A percentile compares a stretch with the other conserved stretches of the same genome.
Evolutionary conservation across 345 rosid genomes (phyloP).

Genomic region (Hevea brasiliensis): DNA sequence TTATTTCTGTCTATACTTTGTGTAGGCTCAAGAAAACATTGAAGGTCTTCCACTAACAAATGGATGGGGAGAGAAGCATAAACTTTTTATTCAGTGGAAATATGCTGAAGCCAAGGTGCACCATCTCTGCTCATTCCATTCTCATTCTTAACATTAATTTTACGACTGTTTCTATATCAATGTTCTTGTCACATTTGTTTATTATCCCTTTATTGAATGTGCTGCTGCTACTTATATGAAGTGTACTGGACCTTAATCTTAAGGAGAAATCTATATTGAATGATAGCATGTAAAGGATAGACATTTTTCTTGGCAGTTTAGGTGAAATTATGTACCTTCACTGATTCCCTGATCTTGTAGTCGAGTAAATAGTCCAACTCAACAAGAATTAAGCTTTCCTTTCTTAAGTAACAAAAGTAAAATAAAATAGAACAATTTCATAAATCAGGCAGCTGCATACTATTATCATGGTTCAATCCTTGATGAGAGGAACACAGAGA

Average conservation of each 20-base stretch:
- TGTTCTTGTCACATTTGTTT: background rate
- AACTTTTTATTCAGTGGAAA: conserved; percentile 14
- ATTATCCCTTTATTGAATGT: background rate
- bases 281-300: conserved; percentile 2
- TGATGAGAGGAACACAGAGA: conserved; percentile 4
- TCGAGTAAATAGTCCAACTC: too few relatives aligned
- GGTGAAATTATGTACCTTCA: background rate
- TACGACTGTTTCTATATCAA: background rate
- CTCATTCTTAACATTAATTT: background rate
- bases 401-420: background rate
- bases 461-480: conserved; percentile 13
- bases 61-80: conserved; percentile 15
- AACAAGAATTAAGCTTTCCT: background rate
- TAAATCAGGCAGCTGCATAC: conserved; percentile 14
- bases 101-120: conserved; percentile 15
- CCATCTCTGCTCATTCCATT: background rate
- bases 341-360: background rate
- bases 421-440: too few relatives aligned
- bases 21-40: conserved; percentile 12
- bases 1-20: background rate
- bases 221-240: background rate
- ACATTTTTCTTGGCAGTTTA: background rate
- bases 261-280: background rate
- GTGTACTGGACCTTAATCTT: background rate
- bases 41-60: conserved; percentile 7